A percentile compares a stretch with the other conserved stretches of the same genome.
These are phyloP conservation scores for Lepidium sativum DNA, from an alignment of 345 rosid genomes.

Conservation along the genomic window DNA sequence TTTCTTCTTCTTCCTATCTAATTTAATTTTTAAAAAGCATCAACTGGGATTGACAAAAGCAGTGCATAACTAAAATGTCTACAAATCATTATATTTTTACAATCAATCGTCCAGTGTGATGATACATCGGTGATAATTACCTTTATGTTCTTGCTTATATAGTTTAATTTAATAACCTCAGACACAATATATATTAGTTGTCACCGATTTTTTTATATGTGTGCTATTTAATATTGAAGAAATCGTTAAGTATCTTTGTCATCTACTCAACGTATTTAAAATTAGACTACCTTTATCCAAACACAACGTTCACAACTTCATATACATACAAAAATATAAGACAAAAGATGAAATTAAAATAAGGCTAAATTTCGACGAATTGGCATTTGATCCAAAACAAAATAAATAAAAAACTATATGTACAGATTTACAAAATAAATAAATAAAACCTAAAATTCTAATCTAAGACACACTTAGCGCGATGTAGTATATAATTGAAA, in stretches of 20 bases:
- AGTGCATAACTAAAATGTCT: too few relatives aligned
- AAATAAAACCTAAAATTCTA: background rate
- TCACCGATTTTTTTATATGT: too few relatives aligned
- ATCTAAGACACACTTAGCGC: slow-evolving; percentile 11
- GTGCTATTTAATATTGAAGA: too few relatives aligned
- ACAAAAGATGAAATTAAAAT: background rate
- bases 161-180: too few relatives aligned
- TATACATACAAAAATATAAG: background rate
- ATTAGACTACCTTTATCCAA: background rate
- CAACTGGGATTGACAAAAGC: too few relatives aligned
- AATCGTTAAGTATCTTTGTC: background rate
- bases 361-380: slow-evolving; percentile 9
- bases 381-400: slow-evolving; percentile 6
- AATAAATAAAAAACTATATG: background rate
- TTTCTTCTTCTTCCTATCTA: too few relatives aligned
- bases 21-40: too few relatives aligned
- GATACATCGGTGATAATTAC: too few relatives aligned
- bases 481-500: slow-evolving; percentile 15
- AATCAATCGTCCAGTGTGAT: too few relatives aligned
- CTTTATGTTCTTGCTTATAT: too few relatives aligned
- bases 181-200: too few relatives aligned
- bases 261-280: background rate
- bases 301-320: background rate
- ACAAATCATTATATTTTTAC: too few relatives aligned
- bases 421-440: slow-evolving; percentile 1